Evolutionary conservation across 1,284 basidiomycete species (phyloP).

Genomic region (Cutaneotrichosporon dermatis): DNA sequence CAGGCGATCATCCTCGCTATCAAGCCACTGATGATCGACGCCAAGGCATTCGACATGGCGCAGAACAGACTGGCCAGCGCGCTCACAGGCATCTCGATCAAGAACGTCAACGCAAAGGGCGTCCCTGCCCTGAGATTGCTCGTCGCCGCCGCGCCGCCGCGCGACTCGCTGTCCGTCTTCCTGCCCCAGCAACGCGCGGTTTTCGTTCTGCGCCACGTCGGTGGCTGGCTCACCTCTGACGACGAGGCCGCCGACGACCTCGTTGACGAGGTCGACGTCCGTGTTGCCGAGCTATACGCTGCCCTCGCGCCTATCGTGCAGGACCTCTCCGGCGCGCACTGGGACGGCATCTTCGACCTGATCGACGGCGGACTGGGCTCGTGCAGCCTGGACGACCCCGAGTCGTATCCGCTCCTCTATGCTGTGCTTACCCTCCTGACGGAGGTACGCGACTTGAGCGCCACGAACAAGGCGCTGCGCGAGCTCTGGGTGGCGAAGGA

Average conservation of each 20-base stretch:
- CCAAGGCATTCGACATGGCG: slow-evolving; percentile 69
- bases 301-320: slow-evolving; percentile 84
- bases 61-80: slow-evolving; percentile 84
- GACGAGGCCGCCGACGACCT: slow-evolving; percentile 63
- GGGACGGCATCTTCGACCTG: slow-evolving; percentile 88
- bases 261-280: slow-evolving; percentile 69
- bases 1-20: slow-evolving; percentile 64
- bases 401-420: slow-evolving; percentile 61
- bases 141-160: slow-evolving; percentile 69
- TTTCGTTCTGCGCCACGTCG: slow-evolving; percentile 81
- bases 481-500: slow-evolving; percentile 61
- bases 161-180: slow-evolving; percentile 75
- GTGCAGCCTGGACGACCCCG: slow-evolving; percentile 58
- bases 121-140: slow-evolving; percentile 66
- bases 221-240: slow-evolving; percentile 71
- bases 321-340: slow-evolving; percentile 78
- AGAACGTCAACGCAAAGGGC: slow-evolving; percentile 64
- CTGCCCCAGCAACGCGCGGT: slow-evolving; percentile 81
- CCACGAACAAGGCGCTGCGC: slow-evolving; percentile 68
- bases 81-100: slow-evolving; percentile 64
- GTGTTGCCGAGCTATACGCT: slow-evolving; percentile 68
- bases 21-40: slow-evolving; percentile 61
- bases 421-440: slow-evolving; percentile 67
- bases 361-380: slow-evolving; percentile 85
- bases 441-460: slow-evolving; percentile 64